Base-by-base conservation (phyloP, 129 eudicot species). In the Flaveria linearis region DNA sequence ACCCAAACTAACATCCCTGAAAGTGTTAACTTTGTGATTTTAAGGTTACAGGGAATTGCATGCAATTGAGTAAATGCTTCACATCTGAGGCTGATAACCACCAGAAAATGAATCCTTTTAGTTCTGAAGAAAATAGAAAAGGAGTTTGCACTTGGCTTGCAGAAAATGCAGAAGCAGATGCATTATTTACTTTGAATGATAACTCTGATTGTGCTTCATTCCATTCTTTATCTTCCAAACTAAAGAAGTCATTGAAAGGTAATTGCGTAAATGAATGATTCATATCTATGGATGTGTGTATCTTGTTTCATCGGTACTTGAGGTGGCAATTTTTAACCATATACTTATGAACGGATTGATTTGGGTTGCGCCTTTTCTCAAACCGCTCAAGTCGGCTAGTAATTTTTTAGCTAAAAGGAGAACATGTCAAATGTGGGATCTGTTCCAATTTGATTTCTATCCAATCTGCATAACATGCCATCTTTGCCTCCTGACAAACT, bases 191-290 rank as follows among this genome's bases (percentile, higher is more conserved):
- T 66, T 70, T 77, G 41, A 76, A 46, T 17, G 84, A 83, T 49
- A 75, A 78, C 69, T 75, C 82, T 76, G 58, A 78, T 20, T 62
- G 71, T 67, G 68, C 78, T 73, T 71, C 84, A 14, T 70, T 79
- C 16, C 75, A 14, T 74, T 76, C 78, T 73, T 79, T 36, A 57
- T 11, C 73, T 76, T 41, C 87, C 66, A 85, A 80, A 72, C 76
- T 49, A 75, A 86, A 83, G 67, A 80, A 64, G 69, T 81, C 83
- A 51, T 49, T 15, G 17, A 92, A 81, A 86, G 91, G 92, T 89
- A 78, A 47, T 62, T 53, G 12, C 56, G 10, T 41, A 46, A 8
- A 39, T 30, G 53, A 9, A 39, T 49, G n/a, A 51, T 68, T 80
- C 64, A 11, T 6, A 10, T 39, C 15, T 14, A 8, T 56, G 18